Evolutionary conservation across 257 asterid genomes (phyloP).

Genomic region (Misopates orontium): DNA sequence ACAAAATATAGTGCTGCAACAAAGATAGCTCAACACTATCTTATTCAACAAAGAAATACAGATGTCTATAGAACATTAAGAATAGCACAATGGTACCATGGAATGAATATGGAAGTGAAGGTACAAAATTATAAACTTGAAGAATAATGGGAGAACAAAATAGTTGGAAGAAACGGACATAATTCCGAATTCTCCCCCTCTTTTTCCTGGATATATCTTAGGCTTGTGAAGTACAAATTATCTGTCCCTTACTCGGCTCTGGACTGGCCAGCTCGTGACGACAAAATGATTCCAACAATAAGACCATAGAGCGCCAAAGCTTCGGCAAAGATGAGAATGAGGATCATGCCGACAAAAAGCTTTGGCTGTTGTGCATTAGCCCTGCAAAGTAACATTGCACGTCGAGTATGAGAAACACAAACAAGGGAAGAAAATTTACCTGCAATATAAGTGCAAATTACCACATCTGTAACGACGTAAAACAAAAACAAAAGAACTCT

Average conservation of each 20-base stretch:
- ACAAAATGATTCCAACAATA: conserved; percentile 70
- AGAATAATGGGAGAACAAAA: conserved; percentile 3
- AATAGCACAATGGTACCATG: neutral
- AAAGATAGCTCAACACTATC: neutral
- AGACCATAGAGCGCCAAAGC: conserved; percentile 76
- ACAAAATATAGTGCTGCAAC: neutral
- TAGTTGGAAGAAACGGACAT: neutral
- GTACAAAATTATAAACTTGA: neutral
- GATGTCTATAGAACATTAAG: neutral
- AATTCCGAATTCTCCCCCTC: neutral
- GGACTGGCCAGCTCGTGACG: conserved; percentile 77
- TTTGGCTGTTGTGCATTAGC: conserved; percentile 76
- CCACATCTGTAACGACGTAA: neutral
- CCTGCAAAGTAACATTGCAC: conserved; percentile 38
- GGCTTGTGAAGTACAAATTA: neutral
- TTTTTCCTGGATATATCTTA: neutral
- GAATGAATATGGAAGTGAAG: neutral
- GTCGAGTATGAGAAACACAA: neutral
- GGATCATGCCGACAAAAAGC: conserved; percentile 81
- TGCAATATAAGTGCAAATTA: neutral
- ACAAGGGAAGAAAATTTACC: neutral
- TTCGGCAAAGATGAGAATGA: conserved; percentile 74
- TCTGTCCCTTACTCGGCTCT: conserved; percentile 52
- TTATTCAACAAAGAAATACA: neutral
- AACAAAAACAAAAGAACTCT: too few species aligned